Percentiles rank a stretch among this genome's conserved stretches.
Evolutionary conservation across 495 filamentous ascomycete genomes (phyloP).

Genomic region (Pseudevernia furfuracea): DNA sequence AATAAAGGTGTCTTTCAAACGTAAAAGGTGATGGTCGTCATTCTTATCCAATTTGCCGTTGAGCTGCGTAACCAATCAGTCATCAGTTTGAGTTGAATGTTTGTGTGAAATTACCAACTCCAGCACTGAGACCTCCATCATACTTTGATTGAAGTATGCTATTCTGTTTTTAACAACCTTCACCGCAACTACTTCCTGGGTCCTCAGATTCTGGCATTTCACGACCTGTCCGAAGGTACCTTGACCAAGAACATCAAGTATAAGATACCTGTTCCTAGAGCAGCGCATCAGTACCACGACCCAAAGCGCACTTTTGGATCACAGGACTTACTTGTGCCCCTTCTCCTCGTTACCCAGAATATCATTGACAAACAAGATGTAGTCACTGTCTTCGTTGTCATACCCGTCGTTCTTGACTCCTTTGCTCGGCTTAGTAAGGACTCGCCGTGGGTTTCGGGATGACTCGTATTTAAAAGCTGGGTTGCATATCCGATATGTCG

Average conservation of each 20-base stretch:
- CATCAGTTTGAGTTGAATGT: background rate
- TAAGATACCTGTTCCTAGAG: slow-evolving; percentile 80
- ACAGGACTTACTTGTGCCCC: slow-evolving; percentile 58
- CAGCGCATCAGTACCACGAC: background rate
- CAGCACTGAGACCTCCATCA: slow-evolving; percentile 99
- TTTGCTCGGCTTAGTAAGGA: slow-evolving; percentile 99
- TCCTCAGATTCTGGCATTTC: slow-evolving; percentile 97
- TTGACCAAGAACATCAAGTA: slow-evolving; percentile 95
- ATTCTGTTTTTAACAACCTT: slow-evolving; percentile 99
- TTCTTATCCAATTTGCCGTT: slow-evolving; percentile 99
- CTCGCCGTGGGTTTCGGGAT: slow-evolving; percentile 91
- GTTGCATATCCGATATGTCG: slow-evolving; percentile 98
- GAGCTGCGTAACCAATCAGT: slow-evolving; percentile 36
- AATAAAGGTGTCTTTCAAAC: slow-evolving; percentile 97
- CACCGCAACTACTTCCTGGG: slow-evolving; percentile 95
- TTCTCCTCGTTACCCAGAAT: slow-evolving; percentile 97
- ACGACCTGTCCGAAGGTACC: slow-evolving; percentile 99
- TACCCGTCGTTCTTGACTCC: slow-evolving; percentile 98
- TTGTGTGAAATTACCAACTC: slow-evolving; percentile 46
- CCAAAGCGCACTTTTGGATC: background rate
- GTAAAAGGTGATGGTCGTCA: slow-evolving; percentile 93
- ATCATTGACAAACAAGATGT: slow-evolving; percentile 98
- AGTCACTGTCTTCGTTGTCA: slow-evolving; percentile 98
- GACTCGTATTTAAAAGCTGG: slow-evolving; percentile 98
- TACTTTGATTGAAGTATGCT: slow-evolving; percentile 99